Evolutionary conservation across 2,329 filamentous ascomycete species (phyloP).

Genomic region (Fusarium sp.): DNA sequence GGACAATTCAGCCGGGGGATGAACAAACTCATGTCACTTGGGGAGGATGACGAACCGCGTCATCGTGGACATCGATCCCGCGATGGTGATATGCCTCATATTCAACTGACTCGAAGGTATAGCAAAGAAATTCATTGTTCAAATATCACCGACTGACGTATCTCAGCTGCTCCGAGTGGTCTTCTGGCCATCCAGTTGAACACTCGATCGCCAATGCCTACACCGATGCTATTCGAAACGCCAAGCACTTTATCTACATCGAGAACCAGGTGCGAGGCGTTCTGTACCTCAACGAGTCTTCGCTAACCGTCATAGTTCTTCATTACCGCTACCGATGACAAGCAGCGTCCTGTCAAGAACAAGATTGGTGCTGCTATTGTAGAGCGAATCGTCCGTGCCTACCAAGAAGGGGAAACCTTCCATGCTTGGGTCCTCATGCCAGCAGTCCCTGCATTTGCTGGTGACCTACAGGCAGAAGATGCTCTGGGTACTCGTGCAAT

Average conservation of each 20-base stretch:
- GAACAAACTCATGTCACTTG: conserved; percentile 57
- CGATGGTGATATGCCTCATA: conserved; percentile 52
- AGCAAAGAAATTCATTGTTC: background rate
- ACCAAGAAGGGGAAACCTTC: conserved; percentile 76
- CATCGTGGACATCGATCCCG: conserved; percentile 27
- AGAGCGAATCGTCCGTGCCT: conserved; percentile 81
- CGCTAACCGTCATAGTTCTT: conserved; percentile 71
- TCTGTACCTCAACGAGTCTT: accelerated
- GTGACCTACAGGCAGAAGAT: conserved; percentile 81
- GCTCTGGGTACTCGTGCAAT: conserved; percentile 86
- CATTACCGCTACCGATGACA: conserved; percentile 83
- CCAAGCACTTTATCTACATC: conserved; percentile 83
- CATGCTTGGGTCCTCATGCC: conserved; percentile 85
- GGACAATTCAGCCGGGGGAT: conserved; percentile 61
- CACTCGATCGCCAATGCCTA: conserved; percentile 93
- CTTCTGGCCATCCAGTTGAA: conserved; percentile 66
- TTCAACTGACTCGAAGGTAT: conserved; percentile 69
- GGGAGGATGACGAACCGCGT: conserved; percentile 44
- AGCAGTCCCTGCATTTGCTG: conserved; percentile 85
- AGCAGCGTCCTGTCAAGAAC: conserved; percentile 82
- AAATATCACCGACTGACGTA: conserved; percentile 7
- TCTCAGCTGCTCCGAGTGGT: conserved; percentile 66
- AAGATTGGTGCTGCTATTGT: conserved; percentile 85
- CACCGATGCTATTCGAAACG: conserved; percentile 77
- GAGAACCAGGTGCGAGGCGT: conserved; percentile 74